Base-by-base conservation (phyloP, 352 stramenopile genomes). In the Globisporangium apiculatum region DNA sequence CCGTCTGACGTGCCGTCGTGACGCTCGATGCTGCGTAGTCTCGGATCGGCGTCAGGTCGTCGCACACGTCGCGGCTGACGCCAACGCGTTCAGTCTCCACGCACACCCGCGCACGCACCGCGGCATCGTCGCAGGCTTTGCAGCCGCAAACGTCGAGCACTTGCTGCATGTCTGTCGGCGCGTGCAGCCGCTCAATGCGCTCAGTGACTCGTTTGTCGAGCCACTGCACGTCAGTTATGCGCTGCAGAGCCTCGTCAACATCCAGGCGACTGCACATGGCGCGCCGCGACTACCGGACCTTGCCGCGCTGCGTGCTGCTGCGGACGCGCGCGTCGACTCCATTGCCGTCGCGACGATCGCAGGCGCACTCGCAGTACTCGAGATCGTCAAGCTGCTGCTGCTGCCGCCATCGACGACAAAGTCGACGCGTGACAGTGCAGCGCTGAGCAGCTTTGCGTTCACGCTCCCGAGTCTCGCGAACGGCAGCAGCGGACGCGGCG, bases 231-330 rank as follows among this genome's bases (percentile, higher is more conserved):
- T 24, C 18, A 24, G 70, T 0, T 53, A 69, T 17, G 75, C 76
- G 31, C 41, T 78, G 0, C 71, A 76, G 48, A 63, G 58, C 5
- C 55, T 76, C 3, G 35, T 64, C 1, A 77, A 76, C 51, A 42
- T 76, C 2, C 60, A 71, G 43, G 57, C 48, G 5, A 38, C 47
- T 4, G 17, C 38, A 14, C 12, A 47, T 4, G 53, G 43, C 4
- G 49, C 53, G 5, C 53, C 66, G 10, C 36, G 56, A 14, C 15
- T 74, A 2, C 12, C 53, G 3, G 63, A 68, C 3, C 45, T 83
- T 10, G 59, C 60, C 3, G 53, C 67, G 0, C 43, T 69, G 36
- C 58, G 71, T 18, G 53, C 58, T 15, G 41, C 41, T 18, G 61
- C 4, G 55, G 61, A 64, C 9, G 52, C 53, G 15, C 38, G 53